These are phyloP conservation scores for Debaryomyces nepalensis DNA, from an alignment of 1,139 yeast genomes.

Conservation along the genomic window DNA sequence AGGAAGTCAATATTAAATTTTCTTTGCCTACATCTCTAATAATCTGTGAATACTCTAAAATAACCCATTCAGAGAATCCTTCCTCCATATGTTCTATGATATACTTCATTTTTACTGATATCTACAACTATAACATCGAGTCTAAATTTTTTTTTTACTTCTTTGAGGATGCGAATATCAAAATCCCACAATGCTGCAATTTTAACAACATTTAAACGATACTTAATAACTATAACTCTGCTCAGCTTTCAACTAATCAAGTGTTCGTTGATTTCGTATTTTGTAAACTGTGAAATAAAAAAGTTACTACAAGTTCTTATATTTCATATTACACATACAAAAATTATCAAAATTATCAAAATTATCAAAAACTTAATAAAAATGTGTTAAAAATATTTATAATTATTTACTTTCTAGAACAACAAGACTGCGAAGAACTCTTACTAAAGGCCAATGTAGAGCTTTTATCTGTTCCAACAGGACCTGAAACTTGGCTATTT, in stretches of 20 bases:
- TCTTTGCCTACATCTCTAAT: slow-evolving; percentile 79
- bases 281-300: no score
- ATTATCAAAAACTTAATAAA: not conserved
- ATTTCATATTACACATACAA: no score
- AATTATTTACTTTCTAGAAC: slow-evolving; percentile 22
- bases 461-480: slow-evolving; percentile 44
- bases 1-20: slow-evolving; percentile 76
- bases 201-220: not conserved
- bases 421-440: slow-evolving; percentile 24
- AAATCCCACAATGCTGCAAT: slow-evolving; percentile 7
- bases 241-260: no score
- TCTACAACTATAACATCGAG: not conserved
- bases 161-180: slow-evolving; percentile 1
- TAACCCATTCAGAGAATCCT: slow-evolving; percentile 96
- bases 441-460: slow-evolving; percentile 46
- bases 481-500: slow-evolving; percentile 40
- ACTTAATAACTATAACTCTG: no score
- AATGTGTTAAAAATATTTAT: not conserved
- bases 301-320: no score
- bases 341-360: not conserved
- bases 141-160: slow-evolving; percentile 1
- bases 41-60: slow-evolving; percentile 82
- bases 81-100: slow-evolving; percentile 97
- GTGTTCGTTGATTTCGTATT: no score
- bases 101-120: slow-evolving; percentile 65